Percentiles rank a stretch among this genome's conserved stretches.
Conservation (phyloP, 345 rosid genomes). For the Lumnitzera racemosa region DNA sequence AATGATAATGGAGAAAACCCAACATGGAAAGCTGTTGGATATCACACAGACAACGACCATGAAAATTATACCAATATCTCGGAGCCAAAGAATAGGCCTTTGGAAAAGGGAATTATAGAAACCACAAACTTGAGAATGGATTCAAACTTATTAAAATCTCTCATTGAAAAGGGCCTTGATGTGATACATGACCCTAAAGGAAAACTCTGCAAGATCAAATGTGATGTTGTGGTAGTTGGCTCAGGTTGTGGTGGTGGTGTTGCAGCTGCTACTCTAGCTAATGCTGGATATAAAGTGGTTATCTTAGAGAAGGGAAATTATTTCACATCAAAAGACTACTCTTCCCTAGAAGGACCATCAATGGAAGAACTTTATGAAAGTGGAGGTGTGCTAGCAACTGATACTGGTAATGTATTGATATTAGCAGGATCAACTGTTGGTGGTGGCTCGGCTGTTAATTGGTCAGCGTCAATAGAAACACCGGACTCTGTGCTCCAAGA, state of each 20-base stretch:
- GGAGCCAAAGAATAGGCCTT: slow-evolving; percentile 42
- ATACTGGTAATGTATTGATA: slow-evolving; percentile 27
- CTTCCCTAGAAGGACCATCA: slow-evolving; percentile 63
- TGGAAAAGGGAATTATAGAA: slow-evolving; percentile 65
- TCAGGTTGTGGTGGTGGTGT: slow-evolving; percentile 97
- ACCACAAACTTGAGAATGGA: slow-evolving; percentile 34
- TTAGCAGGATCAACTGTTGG: slow-evolving; percentile 82
- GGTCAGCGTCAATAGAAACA: slow-evolving; percentile 83
- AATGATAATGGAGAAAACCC: slow-evolving; percentile 53
- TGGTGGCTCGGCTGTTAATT: slow-evolving; percentile 84
- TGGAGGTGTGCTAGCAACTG: slow-evolving; percentile 49
- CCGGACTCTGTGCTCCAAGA: slow-evolving; percentile 58
- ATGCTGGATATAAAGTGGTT: slow-evolving; percentile 59
- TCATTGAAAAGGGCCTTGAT: slow-evolving; percentile 50
- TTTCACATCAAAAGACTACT: slow-evolving; percentile 40
- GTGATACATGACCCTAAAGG: slow-evolving; percentile 20
- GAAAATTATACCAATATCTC: slow-evolving; percentile 12
- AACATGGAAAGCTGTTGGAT: slow-evolving; percentile 73
- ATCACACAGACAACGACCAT: slow-evolving; percentile 14
- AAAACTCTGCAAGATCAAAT: slow-evolving; percentile 39
- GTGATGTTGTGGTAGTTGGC: slow-evolving; percentile 72
- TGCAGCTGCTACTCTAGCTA: slow-evolving; percentile 75
- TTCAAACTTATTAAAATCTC: slow-evolving; percentile 33
- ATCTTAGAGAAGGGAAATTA: slow-evolving; percentile 84
- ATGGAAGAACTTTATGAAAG: slow-evolving; percentile 44